A percentile compares a stretch with the other conserved stretches of the same genome.
Conservation (phyloP, 2,329 filamentous ascomycete genomes). For the Penicillium hordei region DNA sequence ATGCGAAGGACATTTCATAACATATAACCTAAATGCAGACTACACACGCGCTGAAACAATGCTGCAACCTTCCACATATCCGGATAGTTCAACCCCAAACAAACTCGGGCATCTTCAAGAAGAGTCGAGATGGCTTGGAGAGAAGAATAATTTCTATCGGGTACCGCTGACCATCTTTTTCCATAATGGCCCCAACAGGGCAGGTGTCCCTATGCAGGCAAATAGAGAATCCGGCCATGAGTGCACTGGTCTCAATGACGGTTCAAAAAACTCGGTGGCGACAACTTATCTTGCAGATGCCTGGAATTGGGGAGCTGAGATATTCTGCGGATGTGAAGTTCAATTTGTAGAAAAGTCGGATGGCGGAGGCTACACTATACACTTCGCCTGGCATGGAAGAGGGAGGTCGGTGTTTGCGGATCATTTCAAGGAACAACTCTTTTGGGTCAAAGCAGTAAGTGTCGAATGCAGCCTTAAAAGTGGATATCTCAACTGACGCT, state of each 20-base stretch:
- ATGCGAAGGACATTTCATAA: not conserved
- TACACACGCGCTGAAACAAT: slow-evolving; percentile 17
- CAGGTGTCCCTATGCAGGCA: slow-evolving; percentile 63
- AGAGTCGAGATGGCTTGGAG: slow-evolving; percentile 32
- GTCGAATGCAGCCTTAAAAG: not conserved
- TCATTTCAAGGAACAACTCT: slow-evolving; percentile 53
- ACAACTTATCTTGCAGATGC: slow-evolving; percentile 69
- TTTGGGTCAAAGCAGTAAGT: slow-evolving; percentile 62
- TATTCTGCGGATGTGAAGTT: slow-evolving; percentile 69
- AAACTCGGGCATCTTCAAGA: slow-evolving; percentile 12
- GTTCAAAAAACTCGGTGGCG: slow-evolving; percentile 56
- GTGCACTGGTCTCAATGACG: slow-evolving; percentile 64
- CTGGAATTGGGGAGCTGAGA: slow-evolving; percentile 70
- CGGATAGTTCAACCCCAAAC: not conserved
- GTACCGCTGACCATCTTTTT: slow-evolving; percentile 66
- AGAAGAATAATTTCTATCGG: slow-evolving; percentile 55
- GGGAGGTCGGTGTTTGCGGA: slow-evolving; percentile 56
- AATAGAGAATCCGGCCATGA: slow-evolving; percentile 64
- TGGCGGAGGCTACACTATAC: slow-evolving; percentile 61
- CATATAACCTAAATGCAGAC: slow-evolving; percentile 4
- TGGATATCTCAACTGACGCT: not conserved
- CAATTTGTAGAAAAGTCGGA: slow-evolving; percentile 59
- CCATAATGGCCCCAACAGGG: slow-evolving; percentile 59
- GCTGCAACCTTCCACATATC: slow-evolving; percentile 18
- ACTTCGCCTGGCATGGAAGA: slow-evolving; percentile 64